These are phyloP conservation scores for Inga leiocalycina DNA, from an alignment of 306 rosid genomes.

Conservation along the genomic window DNA sequence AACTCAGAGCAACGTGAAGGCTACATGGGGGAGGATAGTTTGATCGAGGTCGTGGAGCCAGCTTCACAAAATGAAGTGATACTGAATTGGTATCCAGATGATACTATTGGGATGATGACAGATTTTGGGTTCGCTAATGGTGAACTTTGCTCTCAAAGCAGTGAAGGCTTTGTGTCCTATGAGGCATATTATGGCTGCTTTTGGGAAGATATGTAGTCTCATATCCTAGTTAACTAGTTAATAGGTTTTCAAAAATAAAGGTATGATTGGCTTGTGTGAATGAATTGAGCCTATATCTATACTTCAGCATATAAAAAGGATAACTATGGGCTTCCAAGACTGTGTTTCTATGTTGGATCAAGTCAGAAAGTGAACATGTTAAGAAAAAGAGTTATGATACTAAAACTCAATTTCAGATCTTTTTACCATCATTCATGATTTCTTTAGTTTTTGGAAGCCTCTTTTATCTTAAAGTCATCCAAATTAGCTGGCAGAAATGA, in stretches of 20 bases:
- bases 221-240: slow-evolving; percentile 8
- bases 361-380: slow-evolving; percentile 4
- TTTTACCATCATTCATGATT: not conserved
- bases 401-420: not conserved
- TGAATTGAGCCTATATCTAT: not conserved
- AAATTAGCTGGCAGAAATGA: not conserved
- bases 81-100: slow-evolving; percentile 50
- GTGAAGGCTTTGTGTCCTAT: slow-evolving; percentile 28
- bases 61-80: slow-evolving; percentile 27
- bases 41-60: slow-evolving; percentile 40
- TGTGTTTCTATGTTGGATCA: not conserved
- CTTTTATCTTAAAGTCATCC: not conserved
- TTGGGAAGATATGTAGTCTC: slow-evolving; percentile 46
- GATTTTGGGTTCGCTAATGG: slow-evolving; percentile 48
- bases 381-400: not conserved
- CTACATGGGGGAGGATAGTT: slow-evolving; percentile 31
- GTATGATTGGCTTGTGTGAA: not conserved
- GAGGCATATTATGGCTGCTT: slow-evolving; percentile 44
- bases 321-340: not conserved
- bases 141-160: slow-evolving; percentile 38
- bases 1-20: slow-evolving; percentile 25
- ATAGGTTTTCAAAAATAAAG: not conserved
- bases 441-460: not conserved
- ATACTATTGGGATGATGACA: slow-evolving; percentile 36
- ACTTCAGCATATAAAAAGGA: slow-evolving; percentile 12